Evolutionary conservation across 2,329 filamentous ascomycete species (phyloP), one percentile per base, ranked within the genome.

Genomic region (Monosporascus sp.): DNA sequence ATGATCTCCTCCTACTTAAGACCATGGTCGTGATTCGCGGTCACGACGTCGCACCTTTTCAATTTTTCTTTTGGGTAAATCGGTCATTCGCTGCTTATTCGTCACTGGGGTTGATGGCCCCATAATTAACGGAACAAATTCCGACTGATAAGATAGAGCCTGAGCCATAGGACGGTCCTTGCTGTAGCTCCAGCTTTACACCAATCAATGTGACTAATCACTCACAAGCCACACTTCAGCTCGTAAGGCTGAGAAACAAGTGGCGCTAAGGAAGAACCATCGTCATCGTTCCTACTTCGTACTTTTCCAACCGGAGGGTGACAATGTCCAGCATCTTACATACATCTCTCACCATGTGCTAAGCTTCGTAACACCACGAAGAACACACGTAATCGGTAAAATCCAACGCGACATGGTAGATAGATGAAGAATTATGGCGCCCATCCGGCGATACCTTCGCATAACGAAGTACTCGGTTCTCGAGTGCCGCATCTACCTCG

Each of bases 401-500:
- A 49, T 22, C 46, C 31, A 49, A 56, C 52, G 49, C 47, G 56
- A 59, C 20, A 61, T 61, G 56, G 51, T 46, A 47, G 22, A 48
- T 50, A 34, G 37, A 38, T 46, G 37, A 22, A 68, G 60, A 60
- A 48, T 24, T 44, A 97, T 97, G 92, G 88, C 91, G 14, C 92
- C 92, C 11, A 84, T 96, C 48, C 85, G 92, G 55, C 84, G 92
- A 64, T 97, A 97, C 69, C 80, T 97, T 52, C 85, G 93, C 50
- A 96, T 97, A 63, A 93, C 89, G 52, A 92, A 93, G 68, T 90
- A 91, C 71, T 96, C 93, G 5, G 91, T 97, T 34, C 81, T 99
- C n/a, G 94, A 99, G 79, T 91, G 90, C 59, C 91, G 92, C 60
- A 94, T 99, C 61, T 97, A 97, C 71, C 84, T 97, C 47, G 93